Evolutionary conservation across 2,329 filamentous ascomycete genomes (phyloP).

Genomic region (Lecanicillium sp.): DNA sequence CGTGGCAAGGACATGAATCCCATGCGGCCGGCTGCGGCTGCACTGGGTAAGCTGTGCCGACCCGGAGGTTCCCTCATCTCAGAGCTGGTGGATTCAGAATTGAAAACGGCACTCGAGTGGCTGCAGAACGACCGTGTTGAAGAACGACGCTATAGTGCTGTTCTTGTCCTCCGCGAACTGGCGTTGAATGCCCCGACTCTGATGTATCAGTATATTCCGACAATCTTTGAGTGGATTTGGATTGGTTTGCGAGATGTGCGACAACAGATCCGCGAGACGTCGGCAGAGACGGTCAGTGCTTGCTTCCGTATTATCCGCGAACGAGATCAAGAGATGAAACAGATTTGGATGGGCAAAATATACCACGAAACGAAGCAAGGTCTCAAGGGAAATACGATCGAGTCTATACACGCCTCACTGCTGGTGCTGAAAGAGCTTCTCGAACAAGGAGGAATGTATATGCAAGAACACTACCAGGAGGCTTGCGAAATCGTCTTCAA

Average conservation of each 20-base stretch:
- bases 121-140: slow-evolving; percentile 91
- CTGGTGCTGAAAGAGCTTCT: slow-evolving; percentile 88
- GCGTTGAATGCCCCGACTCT: slow-evolving; percentile 89
- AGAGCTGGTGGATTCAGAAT: slow-evolving; percentile 91
- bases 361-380: slow-evolving; percentile 78
- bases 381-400: slow-evolving; percentile 71
- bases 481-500: slow-evolving; percentile 88
- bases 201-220: slow-evolving; percentile 90
- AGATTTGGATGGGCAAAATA: slow-evolving; percentile 83
- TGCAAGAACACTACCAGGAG: slow-evolving; percentile 90
- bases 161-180: slow-evolving; percentile 82
- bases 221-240: slow-evolving; percentile 95
- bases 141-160: slow-evolving; percentile 85
- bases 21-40: slow-evolving; percentile 82
- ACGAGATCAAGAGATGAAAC: slow-evolving; percentile 79
- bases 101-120: slow-evolving; percentile 94
- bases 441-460: slow-evolving; percentile 95
- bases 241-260: slow-evolving; percentile 83
- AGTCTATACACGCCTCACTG: slow-evolving; percentile 88
- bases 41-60: slow-evolving; percentile 81
- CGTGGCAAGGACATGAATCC: slow-evolving; percentile 85
- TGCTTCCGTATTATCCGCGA: slow-evolving; percentile 95
- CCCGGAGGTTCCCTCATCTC: slow-evolving; percentile 91
- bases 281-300: slow-evolving; percentile 85
- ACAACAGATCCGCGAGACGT: slow-evolving; percentile 84